Conservation (phyloP, 371 early-diverging fungal genomes). For the Rhizopus microsporus region DNA sequence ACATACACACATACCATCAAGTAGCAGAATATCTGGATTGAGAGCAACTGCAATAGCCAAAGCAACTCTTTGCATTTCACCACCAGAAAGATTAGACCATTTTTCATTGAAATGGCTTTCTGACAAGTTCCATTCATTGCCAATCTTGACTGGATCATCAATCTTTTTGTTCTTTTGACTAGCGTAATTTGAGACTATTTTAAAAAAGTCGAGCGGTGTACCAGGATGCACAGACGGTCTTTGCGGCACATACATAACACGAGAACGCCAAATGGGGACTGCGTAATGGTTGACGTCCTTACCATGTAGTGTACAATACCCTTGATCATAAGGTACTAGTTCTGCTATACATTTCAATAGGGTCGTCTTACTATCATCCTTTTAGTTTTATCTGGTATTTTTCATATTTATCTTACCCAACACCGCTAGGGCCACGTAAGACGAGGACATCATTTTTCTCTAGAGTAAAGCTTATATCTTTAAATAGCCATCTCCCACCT, state of each 20-base stretch:
- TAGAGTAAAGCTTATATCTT: constrained; percentile 58
- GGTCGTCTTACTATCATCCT: constrained; percentile 76
- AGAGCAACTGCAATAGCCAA: constrained; percentile 83
- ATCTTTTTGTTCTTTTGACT: constrained; percentile 53
- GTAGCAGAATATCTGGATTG: constrained; percentile 77
- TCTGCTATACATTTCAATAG: constrained; percentile 83
- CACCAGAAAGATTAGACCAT: constrained; percentile 84
- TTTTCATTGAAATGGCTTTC: constrained; percentile 72
- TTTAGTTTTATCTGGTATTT: background rate
- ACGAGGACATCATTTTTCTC: constrained; percentile 60
- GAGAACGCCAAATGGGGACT: constrained; percentile 76
- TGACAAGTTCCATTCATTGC: constrained; percentile 66
- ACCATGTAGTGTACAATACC: constrained; percentile 55
- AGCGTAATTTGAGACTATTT: constrained; percentile 55
- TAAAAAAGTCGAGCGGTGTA: constrained; percentile 72
- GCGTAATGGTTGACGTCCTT: constrained; percentile 65
- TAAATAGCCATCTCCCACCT: constrained; percentile 62
- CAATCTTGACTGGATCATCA: constrained; percentile 67
- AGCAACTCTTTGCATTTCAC: constrained; percentile 83
- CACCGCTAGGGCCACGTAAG: constrained; percentile 75
- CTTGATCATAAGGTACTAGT: constrained; percentile 66
- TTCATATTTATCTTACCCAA: constrained; percentile 52
- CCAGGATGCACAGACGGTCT: constrained; percentile 74
- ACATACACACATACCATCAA: constrained; percentile 65
- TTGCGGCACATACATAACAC: constrained; percentile 88